Evolutionary conservation across 257 asterid genomes (phyloP).

Genomic region (Solanum chaucha): DNA sequence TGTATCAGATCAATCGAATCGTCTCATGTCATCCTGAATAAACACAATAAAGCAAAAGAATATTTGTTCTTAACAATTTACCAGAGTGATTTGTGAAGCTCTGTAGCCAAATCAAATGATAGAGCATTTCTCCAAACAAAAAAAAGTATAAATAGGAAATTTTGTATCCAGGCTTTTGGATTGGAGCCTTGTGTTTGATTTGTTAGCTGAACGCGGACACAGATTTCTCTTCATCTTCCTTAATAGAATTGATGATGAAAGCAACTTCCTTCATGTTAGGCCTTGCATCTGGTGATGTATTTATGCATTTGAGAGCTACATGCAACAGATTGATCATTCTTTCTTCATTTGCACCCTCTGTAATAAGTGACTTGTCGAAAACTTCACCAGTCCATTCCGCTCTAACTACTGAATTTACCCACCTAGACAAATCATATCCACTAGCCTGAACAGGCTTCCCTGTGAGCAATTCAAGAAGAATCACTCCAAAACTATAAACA

Average conservation of each 20-base stretch:
- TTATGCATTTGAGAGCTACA: slow-evolving; percentile 52
- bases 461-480: slow-evolving; percentile 63
- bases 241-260: slow-evolving; percentile 26
- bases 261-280: slow-evolving; percentile 46
- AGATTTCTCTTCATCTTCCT: slow-evolving; percentile 48
- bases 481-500: slow-evolving; percentile 38
- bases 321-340: slow-evolving; percentile 57
- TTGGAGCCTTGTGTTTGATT: neutral
- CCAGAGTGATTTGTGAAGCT: neutral
- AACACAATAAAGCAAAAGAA: neutral
- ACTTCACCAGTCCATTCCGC: slow-evolving; percentile 83
- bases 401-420: slow-evolving; percentile 59
- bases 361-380: slow-evolving; percentile 39
- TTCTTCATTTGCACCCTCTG: slow-evolving; percentile 53
- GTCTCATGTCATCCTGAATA: neutral
- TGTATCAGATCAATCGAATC: neutral
- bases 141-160: neutral
- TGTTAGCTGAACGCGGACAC: neutral
- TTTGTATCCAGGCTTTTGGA: neutral
- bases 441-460: slow-evolving; percentile 48
- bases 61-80: neutral
- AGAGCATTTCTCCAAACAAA: neutral
- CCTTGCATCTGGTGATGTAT: slow-evolving; percentile 29
- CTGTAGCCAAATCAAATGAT: neutral
- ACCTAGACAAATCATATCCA: slow-evolving; percentile 44